A percentile compares a stretch with the other conserved stretches of the same genome.
These are phyloP conservation scores for Bacterosira constricta DNA, from an alignment of 108 stramenopile genomes.

Conservation along the genomic window DNA sequence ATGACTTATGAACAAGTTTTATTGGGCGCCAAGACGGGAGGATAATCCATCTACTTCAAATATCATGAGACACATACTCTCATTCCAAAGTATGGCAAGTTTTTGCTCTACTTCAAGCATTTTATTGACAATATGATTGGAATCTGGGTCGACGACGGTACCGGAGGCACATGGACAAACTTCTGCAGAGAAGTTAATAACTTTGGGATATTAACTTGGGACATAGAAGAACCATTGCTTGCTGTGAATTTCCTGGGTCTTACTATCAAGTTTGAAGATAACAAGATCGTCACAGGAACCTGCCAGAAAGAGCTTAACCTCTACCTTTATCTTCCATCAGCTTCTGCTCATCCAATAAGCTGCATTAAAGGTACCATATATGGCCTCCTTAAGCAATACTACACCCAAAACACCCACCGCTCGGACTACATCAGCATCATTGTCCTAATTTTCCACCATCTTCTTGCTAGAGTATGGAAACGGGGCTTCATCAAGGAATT, in stretches of 20 bases:
- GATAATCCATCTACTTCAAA: no score
- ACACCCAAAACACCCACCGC: constrained; percentile 16
- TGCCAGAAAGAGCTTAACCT: constrained; percentile 24
- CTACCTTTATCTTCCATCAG: constrained; percentile 19
- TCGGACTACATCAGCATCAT: constrained; percentile 9
- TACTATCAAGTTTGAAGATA: constrained; percentile 2
- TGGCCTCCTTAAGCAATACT: constrained; percentile 10
- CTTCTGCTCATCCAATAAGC: constrained; percentile 18
- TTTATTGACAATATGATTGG: no score
- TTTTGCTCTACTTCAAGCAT: no score
- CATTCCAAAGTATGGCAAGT: no score
- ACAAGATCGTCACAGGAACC: background rate
- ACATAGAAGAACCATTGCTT: background rate
- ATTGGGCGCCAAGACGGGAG: no score
- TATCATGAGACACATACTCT: no score
- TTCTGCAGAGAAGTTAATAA: background rate
- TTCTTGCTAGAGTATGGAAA: constrained; percentile 4
- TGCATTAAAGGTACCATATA: constrained; percentile 21
- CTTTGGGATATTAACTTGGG: background rate
- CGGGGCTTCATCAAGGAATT: background rate
- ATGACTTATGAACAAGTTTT: no score
- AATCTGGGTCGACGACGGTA: background rate
- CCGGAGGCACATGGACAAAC: no score
- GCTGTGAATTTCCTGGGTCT: constrained; percentile 6
- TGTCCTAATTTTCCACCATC: constrained; percentile 11